Conservation (phyloP, 139 green algal species). For the Coccomyxa sp. region DNA sequence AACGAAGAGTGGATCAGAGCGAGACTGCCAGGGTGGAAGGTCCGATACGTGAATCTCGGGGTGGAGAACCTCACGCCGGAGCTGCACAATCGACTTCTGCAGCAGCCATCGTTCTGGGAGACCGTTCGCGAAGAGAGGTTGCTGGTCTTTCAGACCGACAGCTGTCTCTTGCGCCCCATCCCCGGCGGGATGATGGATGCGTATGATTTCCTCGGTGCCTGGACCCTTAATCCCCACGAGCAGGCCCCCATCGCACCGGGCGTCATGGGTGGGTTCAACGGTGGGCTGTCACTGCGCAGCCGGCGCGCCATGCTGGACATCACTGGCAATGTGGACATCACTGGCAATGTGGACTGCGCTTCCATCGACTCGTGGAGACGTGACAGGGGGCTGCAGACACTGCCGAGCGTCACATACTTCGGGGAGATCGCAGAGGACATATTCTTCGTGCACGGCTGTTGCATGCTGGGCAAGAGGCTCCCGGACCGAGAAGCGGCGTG, state of each 20-base stretch:
- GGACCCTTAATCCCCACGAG: not conserved
- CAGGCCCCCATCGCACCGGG: not conserved
- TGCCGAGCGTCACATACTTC: not conserved
- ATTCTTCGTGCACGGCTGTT: not conserved
- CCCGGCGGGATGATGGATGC: not conserved
- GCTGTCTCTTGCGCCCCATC: not conserved
- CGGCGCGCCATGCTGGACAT: not conserved
- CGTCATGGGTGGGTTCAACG: not conserved
- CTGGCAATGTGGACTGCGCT: not conserved
- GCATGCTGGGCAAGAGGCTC: not conserved
- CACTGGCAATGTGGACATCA: too few relatives aligned
- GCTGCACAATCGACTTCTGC: not conserved
- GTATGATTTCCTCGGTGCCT: not conserved
- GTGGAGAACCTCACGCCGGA: not conserved
- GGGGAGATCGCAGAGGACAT: not conserved
- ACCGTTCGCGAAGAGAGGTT: not conserved
- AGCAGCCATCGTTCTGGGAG: not conserved
- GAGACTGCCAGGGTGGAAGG: not conserved
- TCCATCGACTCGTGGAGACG: not conserved
- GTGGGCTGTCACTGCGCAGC: not conserved
- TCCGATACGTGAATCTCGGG: not conserved
- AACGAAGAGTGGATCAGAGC: not conserved
- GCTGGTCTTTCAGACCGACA: not conserved
- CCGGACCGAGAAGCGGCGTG: not conserved
- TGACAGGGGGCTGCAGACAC: not conserved